phyloP scores from a whole-genome alignment of 768 basidiomycete genomes.

The Gelatoporia subvermispora region DNA sequence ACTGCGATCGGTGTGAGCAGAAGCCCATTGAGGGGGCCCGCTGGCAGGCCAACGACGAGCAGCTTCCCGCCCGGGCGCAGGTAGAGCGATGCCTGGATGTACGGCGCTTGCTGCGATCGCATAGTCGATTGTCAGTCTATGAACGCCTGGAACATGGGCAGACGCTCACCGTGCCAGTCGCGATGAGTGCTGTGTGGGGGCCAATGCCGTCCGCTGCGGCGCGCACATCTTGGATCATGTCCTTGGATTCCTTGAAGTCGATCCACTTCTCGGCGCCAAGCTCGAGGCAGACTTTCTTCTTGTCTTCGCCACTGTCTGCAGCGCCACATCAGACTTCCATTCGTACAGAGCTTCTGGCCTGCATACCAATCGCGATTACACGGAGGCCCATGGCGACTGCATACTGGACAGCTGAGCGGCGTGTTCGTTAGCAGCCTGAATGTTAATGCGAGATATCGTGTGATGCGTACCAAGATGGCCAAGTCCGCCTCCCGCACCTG shows the following conservation, averaged over 20 bases:
- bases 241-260: constrained; percentile 62
- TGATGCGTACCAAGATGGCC: constrained; percentile 52
- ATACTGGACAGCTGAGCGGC: constrained; percentile 55
- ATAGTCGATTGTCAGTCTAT: neutral
- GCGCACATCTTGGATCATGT: constrained; percentile 58
- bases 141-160: neutral
- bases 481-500: constrained; percentile 73
- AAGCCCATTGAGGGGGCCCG: constrained; percentile 41
- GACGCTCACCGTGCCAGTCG: constrained; percentile 33
- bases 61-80: constrained; percentile 65
- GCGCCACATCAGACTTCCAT: neutral
- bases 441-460: neutral
- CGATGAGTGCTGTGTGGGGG: constrained; percentile 61
- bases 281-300: constrained; percentile 48
- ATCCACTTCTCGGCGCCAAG: constrained; percentile 72
- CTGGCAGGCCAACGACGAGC: constrained; percentile 71
- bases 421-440: neutral
- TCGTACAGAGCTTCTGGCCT: neutral
- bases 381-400: constrained; percentile 66
- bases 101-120: constrained; percentile 19
- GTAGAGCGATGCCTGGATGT: constrained; percentile 58
- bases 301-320: constrained; percentile 64
- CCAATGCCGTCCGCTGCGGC: constrained; percentile 57
- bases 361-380: constrained; percentile 64
- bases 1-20: constrained; percentile 64